Percentiles rank a stretch among this genome's conserved stretches.
These are phyloP conservation scores for Pythium utonaiense DNA, from an alignment of 352 stramenopile genomes.

Conservation along the genomic window DNA sequence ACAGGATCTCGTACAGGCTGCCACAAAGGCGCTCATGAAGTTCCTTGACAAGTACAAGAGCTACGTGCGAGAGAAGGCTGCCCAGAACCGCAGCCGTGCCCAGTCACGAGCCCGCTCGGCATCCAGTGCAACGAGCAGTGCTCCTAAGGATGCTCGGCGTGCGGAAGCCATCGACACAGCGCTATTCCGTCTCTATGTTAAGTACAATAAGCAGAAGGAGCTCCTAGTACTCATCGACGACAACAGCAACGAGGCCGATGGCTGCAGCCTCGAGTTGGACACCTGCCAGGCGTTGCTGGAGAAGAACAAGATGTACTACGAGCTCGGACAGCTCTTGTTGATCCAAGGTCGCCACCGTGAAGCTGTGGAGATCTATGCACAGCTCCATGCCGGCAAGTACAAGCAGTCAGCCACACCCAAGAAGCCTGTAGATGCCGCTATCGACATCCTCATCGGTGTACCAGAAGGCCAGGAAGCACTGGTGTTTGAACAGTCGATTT, in stretches of 20 bases:
- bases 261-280: slow-evolving; percentile 60
- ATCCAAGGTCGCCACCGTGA: slow-evolving; percentile 67
- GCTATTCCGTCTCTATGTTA: slow-evolving; percentile 75
- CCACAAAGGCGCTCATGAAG: slow-evolving; percentile 75
- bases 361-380: slow-evolving; percentile 80
- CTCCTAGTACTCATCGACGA: slow-evolving; percentile 73
- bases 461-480: slow-evolving; percentile 77
- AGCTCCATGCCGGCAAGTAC: slow-evolving; percentile 72
- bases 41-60: slow-evolving; percentile 82
- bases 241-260: slow-evolving; percentile 45
- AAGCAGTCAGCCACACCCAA: slow-evolving; percentile 86
- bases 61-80: slow-evolving; percentile 69
- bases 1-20: slow-evolving; percentile 49
- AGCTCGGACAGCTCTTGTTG: slow-evolving; percentile 63
- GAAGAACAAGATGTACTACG: slow-evolving; percentile 80
- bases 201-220: slow-evolving; percentile 79
- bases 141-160: slow-evolving; percentile 66
- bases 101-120: slow-evolving; percentile 22
- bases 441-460: slow-evolving; percentile 82
- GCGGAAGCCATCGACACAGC: slow-evolving; percentile 84
- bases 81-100: slow-evolving; percentile 18
- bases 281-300: slow-evolving; percentile 61
- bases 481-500: slow-evolving; percentile 86
- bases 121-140: slow-evolving; percentile 11
- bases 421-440: slow-evolving; percentile 85